Base-by-base conservation (phyloP, 2,329 filamentous ascomycete genomes). In the Pyrenochaeta sp. region DNA sequence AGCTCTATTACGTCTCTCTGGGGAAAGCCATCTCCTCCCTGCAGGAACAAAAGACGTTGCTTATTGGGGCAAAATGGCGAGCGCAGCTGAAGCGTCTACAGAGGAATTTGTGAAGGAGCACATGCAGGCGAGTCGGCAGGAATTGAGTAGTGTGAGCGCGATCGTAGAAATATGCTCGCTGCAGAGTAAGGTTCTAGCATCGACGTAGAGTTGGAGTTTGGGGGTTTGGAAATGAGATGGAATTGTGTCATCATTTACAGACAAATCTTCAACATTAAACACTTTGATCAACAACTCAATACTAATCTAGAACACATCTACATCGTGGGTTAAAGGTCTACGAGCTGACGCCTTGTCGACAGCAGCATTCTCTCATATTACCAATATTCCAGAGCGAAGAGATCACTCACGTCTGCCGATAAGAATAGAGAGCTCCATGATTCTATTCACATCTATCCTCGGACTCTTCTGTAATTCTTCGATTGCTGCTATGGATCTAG, bases 11-110 rank as follows among this genome's bases (percentile, higher is more conserved):
- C 68, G 77, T 5, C 66, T 79, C 1, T 74, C 77, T 0, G 75
- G 70, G 19, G 77, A 79, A 61, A 78, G 76, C 55, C 76, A 78
- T 52, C 59, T 79, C 9, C 61, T 79, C 4, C 69, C 73, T 9
- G 73, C 72, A n/a, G 72, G 72, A 1, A 63, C 67, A 3, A 70
- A 70, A 40, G 64, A 67, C n/a, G 63, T 71, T 1, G 56, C 50
- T 5, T 62, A 64, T 2, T 77, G 74, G 74, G 66, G 65, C 1
- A 68, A 59, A 37, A 61, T 65, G 10, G 71, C 70, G 5, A 52
- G 15, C 13, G 64, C 73, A 25, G 61, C 67, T 1, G 71, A 71
- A 32, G 43, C 47, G 10, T 55, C 53, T 2, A 74, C 67, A 3
- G 58, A 65, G 12, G 40, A 59, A 0, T 56, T 66, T 47, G 65